Percentiles rank a stretch among this genome's conserved stretches.
These are phyloP conservation scores for Colletotrichum paranaense DNA, from an alignment of 2,329 filamentous ascomycete species.

Conservation along the genomic window DNA sequence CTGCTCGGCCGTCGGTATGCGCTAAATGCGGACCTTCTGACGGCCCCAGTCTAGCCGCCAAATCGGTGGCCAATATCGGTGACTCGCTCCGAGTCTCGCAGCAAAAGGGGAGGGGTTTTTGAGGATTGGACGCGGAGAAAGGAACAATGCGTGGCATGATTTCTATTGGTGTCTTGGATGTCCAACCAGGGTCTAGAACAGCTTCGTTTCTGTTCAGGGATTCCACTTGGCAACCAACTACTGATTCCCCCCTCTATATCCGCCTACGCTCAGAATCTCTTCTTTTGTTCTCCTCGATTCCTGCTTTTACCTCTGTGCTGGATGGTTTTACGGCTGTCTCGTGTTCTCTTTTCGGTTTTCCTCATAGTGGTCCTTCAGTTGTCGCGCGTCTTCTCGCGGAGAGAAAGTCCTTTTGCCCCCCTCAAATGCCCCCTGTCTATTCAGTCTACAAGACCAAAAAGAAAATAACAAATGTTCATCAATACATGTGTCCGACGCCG, in stretches of 20 bases:
- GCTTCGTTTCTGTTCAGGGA: conserved; percentile 11
- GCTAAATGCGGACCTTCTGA: conserved; percentile 20
- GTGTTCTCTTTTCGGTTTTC: conserved; percentile 36
- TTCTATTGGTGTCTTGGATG: conserved; percentile 34
- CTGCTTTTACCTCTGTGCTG: conserved; percentile 34
- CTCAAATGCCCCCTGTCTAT: conserved; percentile 36
- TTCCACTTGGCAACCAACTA: conserved; percentile 31
- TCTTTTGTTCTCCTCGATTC: conserved; percentile 27
- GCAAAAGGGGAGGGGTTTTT: conserved; percentile 48
- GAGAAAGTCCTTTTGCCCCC: conserved; percentile 31
- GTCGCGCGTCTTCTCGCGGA: conserved; percentile 33
- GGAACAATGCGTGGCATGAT: conserved; percentile 53
- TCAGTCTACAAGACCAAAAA: conserved; percentile 36
- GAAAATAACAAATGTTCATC: conserved; percentile 38
- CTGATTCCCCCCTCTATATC: conserved; percentile 25
- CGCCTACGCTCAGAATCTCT: conserved; percentile 29
- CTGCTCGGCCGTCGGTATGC: conserved; percentile 18
- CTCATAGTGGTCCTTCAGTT: conserved; percentile 33
- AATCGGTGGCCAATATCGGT: conserved; percentile 46
- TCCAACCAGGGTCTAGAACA: conserved; percentile 22
- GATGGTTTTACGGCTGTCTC: conserved; percentile 38
- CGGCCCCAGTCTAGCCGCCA: conserved; percentile 33
- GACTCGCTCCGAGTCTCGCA: conserved; percentile 39
- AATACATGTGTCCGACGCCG: background rate
- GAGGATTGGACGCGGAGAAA: conserved; percentile 50